Evolutionary conservation across 768 basidiomycete genomes (phyloP).

Genomic region (Pleurotus salmoneostramineus): DNA sequence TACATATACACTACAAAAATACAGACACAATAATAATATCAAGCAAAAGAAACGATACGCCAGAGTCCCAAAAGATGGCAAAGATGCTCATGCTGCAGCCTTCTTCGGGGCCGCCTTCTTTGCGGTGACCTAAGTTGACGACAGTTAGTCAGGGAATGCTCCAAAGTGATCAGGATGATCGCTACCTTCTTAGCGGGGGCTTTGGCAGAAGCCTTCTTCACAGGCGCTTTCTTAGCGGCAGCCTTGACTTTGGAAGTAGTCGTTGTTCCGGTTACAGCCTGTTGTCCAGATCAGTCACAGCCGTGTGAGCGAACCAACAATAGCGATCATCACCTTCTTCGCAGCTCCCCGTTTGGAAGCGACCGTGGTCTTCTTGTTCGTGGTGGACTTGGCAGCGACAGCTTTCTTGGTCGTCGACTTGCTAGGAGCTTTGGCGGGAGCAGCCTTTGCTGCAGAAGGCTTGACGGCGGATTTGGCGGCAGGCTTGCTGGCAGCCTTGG

Average conservation of each 20-base stretch:
- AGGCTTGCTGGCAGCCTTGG: slow-evolving; percentile 25
- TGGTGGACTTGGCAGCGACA: slow-evolving; percentile 16
- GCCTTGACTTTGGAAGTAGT: slow-evolving; percentile 36
- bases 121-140: neutral
- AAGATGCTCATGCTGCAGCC: neutral
- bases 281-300: slow-evolving; percentile 7
- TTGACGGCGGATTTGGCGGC: slow-evolving; percentile 30
- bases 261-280: slow-evolving; percentile 52
- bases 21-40: slow-evolving; percentile 17
- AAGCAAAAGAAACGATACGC: neutral
- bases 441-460: slow-evolving; percentile 27
- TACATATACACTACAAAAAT: slow-evolving; percentile 12
- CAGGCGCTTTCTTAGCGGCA: slow-evolving; percentile 32
- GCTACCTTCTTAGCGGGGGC: slow-evolving; percentile 31
- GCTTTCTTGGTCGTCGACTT: slow-evolving; percentile 11
- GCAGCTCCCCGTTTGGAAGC: slow-evolving; percentile 47
- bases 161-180: neutral
- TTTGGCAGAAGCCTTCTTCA: slow-evolving; percentile 30
- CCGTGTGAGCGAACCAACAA: neutral
- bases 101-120: slow-evolving; percentile 13
- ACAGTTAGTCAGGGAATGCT: too few relatives aligned
- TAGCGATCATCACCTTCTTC: slow-evolving; percentile 52
- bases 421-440: slow-evolving; percentile 12
- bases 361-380: slow-evolving; percentile 21
- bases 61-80: neutral